Percentiles rank a stretch among this genome's conserved stretches.
phyloP scores from a whole-genome alignment of 768 basidiomycete genomes.

The Calocybe indica region DNA sequence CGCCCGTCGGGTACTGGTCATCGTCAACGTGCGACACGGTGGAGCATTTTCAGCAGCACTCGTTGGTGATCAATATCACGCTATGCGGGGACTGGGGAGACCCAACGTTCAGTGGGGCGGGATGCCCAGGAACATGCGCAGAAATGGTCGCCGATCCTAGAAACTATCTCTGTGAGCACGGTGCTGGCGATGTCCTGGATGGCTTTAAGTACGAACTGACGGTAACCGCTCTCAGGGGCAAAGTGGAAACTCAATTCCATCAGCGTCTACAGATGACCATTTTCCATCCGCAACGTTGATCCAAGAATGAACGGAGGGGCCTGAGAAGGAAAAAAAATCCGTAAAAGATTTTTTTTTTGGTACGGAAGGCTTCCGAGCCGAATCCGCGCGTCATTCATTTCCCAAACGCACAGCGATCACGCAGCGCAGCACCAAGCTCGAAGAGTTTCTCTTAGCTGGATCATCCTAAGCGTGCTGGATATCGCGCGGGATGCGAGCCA shows the following conservation, averaged over 20 bases:
- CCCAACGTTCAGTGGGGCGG: slow-evolving; percentile 20
- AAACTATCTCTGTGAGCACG: slow-evolving; percentile 37
- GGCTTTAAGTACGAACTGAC: not conserved
- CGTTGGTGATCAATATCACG: slow-evolving; percentile 37
- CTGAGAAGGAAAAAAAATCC: not conserved
- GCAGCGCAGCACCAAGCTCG: no score
- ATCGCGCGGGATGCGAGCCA: no score
- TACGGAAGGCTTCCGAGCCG: no score
- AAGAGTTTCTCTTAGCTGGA: no score
- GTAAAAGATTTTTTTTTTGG: not conserved
- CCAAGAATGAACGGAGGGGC: no score
- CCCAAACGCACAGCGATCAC: no score
- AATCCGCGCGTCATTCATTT: no score
- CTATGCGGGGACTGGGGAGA: slow-evolving; percentile 41
- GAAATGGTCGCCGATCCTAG: slow-evolving; percentile 43
- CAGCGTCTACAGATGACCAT: not conserved
- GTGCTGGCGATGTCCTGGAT: not conserved
- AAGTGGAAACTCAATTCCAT: slow-evolving; percentile 45
- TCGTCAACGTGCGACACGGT: slow-evolving; percentile 39
- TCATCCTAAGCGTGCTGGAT: no score
- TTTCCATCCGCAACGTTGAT: not conserved
- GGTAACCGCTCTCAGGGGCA: slow-evolving; percentile 27
- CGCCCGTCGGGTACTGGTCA: slow-evolving; percentile 43
- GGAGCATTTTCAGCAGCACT: slow-evolving; percentile 43
- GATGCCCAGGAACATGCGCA: slow-evolving; percentile 37